phyloP scores from a whole-genome alignment of 768 basidiomycete genomes.

The Amanita pseudoporphyria region DNA sequence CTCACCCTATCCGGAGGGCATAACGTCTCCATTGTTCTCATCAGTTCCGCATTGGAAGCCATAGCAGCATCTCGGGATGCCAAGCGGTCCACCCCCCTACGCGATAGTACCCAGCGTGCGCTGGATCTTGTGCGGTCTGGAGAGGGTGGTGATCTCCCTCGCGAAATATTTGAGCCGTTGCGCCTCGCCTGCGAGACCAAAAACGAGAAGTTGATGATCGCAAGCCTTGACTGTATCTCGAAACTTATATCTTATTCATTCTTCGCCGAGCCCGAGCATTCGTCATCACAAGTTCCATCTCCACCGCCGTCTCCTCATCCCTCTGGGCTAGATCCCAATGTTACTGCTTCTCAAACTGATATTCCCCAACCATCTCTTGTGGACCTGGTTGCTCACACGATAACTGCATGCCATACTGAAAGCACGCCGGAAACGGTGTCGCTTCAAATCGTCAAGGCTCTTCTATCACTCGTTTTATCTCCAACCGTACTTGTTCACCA shows the following conservation, averaged over 20 bases:
- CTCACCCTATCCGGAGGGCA: constrained; percentile 59
- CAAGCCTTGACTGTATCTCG: constrained; percentile 93
- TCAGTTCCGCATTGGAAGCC: constrained; percentile 76
- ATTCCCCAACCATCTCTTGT: constrained; percentile 69
- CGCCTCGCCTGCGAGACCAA: constrained; percentile 93
- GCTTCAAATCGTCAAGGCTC: constrained; percentile 92
- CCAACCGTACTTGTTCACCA: constrained; percentile 86
- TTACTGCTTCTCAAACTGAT: constrained; percentile 35
- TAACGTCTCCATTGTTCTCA: constrained; percentile 70
- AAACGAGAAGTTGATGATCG: constrained; percentile 90
- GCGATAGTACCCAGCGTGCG: constrained; percentile 75
- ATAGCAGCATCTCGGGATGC: constrained; percentile 87
- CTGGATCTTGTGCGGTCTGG: constrained; percentile 74
- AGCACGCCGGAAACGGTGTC: constrained; percentile 85
- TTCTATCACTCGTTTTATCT: constrained; percentile 84
- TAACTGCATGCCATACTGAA: constrained; percentile 87
- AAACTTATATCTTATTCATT: constrained; percentile 98
- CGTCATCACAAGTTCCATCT: constrained; percentile 40
- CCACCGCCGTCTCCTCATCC: constrained; percentile 70
- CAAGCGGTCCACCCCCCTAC: constrained; percentile 68
- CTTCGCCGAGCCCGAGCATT: constrained; percentile 60
- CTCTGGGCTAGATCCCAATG: constrained; percentile 26
- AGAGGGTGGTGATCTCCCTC: constrained; percentile 63
- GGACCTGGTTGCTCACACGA: constrained; percentile 90
- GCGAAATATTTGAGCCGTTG: constrained; percentile 93